A percentile compares a stretch with the other conserved stretches of the same genome.
Conservation (phyloP, 441 rosid genomes). For the Euphorbia celastroides region DNA sequence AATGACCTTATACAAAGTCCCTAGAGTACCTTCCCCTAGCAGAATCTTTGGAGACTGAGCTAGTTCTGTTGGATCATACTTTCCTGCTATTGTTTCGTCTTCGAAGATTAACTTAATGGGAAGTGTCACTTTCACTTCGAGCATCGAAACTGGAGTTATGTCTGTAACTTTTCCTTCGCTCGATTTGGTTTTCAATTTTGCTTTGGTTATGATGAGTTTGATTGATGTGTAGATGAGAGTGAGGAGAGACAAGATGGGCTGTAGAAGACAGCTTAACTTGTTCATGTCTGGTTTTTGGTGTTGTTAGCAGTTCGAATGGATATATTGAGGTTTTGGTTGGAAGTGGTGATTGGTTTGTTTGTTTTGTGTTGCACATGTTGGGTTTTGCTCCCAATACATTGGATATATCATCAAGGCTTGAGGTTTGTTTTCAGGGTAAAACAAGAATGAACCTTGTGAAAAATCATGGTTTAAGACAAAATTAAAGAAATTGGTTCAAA, state of each 20-base stretch:
- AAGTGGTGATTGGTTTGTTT: background rate
- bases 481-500: background rate
- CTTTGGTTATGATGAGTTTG: background rate
- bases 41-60: slow-evolving; percentile 25
- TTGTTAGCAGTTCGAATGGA: background rate
- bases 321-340: background rate
- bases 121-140: slow-evolving; percentile 30
- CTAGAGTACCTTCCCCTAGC: slow-evolving; percentile 35
- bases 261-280: background rate
- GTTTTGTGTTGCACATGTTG: background rate
- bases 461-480: background rate
- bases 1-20: slow-evolving; percentile 33
- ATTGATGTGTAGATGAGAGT: background rate
- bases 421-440: background rate
- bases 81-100: slow-evolving; percentile 8
- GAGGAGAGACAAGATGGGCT: background rate
- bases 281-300: slow-evolving; percentile 6
- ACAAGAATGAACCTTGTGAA: background rate
- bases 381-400: slow-evolving; percentile 8
- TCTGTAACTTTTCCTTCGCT: slow-evolving; percentile 26
- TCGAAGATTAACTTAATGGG: slow-evolving; percentile 27
- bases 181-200: slow-evolving; percentile 15
- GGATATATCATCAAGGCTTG: slow-evolving; percentile 6
- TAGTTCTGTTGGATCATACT: slow-evolving; percentile 20
- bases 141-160: slow-evolving; percentile 27